Evolutionary conservation across 164 flowering plant species (phyloP), one percentile per base, ranked within the genome.

Genomic region (Annona squamosa): DNA sequence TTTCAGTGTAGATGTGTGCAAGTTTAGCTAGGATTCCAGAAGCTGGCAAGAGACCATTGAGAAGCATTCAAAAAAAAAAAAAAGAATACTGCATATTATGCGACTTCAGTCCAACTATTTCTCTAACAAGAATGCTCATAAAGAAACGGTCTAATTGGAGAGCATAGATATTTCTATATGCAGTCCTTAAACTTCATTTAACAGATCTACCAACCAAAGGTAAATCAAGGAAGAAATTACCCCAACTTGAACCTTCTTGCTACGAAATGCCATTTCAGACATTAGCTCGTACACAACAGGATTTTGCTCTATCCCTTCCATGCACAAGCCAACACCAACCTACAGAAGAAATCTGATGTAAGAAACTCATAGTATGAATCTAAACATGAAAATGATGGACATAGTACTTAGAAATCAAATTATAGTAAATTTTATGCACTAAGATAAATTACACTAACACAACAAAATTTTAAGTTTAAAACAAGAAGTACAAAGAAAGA

Each of bases 281-380:
- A 91, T 92, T 69, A 90, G 82, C 81, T 94, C 99, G 80, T 90
- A 94, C 66, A 89, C 95, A 68, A 94, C 91, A 41, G 99, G 97
- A 77, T 92, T 92, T 2, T 94, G 97, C 80, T 94, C 97, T 70
- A 91, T 92, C 78, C 99, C 97, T 83, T 94, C 98, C 99, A 95
- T 92, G 88, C 99, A 95, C 93, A 90, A 89, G 75, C 99, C 99
- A 80, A 95, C 98, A 78, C 99, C 98, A 80, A 95, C 89, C 99
- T 94, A 77, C 44, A 59, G 5, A 69, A 7, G 13, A 64, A 10
- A 65, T 61, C 12, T 17, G 17, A 18, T 43, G 48, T 56, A 41
- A 43, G 64, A 70, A 26, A 41, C 63, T 44, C 9, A 7, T 48
- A 48, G 0, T 52, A 16, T 12, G 59, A 52, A 5, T 56, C 61